phyloP scores from a whole-genome alignment of 2,329 filamentous ascomycete species.

The Leptographium galeiforme region DNA sequence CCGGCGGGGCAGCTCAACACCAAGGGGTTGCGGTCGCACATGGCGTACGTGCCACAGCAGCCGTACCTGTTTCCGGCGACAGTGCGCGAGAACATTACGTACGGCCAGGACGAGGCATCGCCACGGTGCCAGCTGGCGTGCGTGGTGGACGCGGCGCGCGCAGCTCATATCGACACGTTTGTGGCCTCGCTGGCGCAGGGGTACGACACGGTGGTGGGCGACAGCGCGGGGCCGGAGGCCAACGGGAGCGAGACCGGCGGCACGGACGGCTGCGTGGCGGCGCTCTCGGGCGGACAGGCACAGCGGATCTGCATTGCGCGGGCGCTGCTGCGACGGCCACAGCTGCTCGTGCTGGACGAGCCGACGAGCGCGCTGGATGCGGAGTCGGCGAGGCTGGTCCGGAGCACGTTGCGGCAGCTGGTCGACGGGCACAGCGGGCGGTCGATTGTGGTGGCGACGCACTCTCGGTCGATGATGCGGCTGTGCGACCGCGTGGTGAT shows the following conservation, averaged over 20 bases:
- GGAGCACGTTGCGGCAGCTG: conserved; percentile 21
- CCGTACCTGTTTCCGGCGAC: conserved; percentile 67
- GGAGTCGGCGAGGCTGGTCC: conserved; percentile 49
- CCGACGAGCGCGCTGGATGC: conserved; percentile 71
- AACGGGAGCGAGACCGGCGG: not conserved
- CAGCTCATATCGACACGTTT: conserved; percentile 63
- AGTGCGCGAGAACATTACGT: conserved; percentile 69
- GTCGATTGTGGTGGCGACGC: conserved; percentile 70
- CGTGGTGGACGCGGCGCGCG: conserved; percentile 37
- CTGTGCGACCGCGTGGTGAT: conserved; percentile 63
- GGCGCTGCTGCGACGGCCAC: conserved; percentile 57
- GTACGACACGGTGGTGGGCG: conserved; percentile 62
- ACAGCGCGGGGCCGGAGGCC: conserved; percentile 40
- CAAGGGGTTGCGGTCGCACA: conserved; percentile 40
- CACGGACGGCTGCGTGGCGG: conserved; percentile 19
- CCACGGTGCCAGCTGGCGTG: conserved; percentile 30
- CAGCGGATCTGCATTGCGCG: conserved; percentile 73
- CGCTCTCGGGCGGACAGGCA: conserved; percentile 67
- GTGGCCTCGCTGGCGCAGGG: conserved; percentile 56
- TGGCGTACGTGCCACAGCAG: conserved; percentile 56
- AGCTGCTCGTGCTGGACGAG: conserved; percentile 71
- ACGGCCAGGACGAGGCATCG: conserved; percentile 51
- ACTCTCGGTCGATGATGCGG: conserved; percentile 75
- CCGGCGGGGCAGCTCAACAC: conserved; percentile 48
- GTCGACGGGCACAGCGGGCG: not conserved